Evolutionary conservation across 2,329 filamentous ascomycete genomes (phyloP).

Genomic region (Xylaria sp.): DNA sequence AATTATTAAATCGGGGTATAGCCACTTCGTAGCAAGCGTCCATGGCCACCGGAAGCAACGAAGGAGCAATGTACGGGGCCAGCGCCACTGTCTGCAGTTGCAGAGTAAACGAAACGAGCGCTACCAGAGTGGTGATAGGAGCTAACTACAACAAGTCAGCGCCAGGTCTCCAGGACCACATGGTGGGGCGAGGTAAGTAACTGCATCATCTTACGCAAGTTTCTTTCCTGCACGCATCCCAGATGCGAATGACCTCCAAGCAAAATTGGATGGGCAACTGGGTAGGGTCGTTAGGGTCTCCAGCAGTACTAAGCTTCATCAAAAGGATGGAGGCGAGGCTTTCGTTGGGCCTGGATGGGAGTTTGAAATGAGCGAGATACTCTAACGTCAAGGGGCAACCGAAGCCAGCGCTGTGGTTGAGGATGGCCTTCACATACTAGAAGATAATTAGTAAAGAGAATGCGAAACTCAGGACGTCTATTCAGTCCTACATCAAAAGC

Average conservation of each 20-base stretch:
- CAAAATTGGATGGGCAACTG: constrained; percentile 69
- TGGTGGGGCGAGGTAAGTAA: background rate
- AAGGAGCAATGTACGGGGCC: constrained; percentile 63
- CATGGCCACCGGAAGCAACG: constrained; percentile 60
- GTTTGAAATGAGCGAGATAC: constrained; percentile 65
- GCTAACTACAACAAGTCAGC: constrained; percentile 51
- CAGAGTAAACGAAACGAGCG: constrained; percentile 68
- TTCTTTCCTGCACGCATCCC: constrained; percentile 71
- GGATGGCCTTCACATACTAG: constrained; percentile 65
- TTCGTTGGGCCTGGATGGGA: constrained; percentile 66
- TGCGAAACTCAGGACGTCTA: background rate
- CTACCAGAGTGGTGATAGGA: constrained; percentile 69
- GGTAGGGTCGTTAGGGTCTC: constrained; percentile 53
- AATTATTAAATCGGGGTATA: constrained; percentile 59
- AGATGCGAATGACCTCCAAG: constrained; percentile 67
- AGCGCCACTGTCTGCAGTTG: constrained; percentile 64
- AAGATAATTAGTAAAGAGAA: constrained; percentile 31
- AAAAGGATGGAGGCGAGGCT: constrained; percentile 72
- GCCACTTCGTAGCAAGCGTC: constrained; percentile 66
- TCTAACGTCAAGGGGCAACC: constrained; percentile 70
- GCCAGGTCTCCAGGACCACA: background rate
- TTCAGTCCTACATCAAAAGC: constrained; percentile 53
- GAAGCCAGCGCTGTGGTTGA: constrained; percentile 64
- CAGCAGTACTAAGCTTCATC: constrained; percentile 66
- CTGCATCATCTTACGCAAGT: constrained; percentile 47